A percentile compares a stretch with the other conserved stretches of the same genome.
These are phyloP conservation scores for Styphnolobium japonicum DNA, from an alignment of 306 rosid genomes.

Conservation along the genomic window DNA sequence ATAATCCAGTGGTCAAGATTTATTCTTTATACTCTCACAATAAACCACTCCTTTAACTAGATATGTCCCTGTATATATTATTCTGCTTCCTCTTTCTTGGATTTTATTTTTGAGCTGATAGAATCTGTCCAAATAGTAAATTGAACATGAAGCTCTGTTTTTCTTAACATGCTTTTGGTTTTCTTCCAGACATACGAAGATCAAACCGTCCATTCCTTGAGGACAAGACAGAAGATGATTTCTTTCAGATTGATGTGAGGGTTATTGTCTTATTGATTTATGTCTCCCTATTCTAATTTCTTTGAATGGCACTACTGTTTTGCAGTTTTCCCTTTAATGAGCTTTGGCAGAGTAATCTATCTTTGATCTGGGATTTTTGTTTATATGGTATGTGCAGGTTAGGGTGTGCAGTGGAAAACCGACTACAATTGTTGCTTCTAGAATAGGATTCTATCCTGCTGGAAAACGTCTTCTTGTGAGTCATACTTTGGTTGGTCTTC, in stretches of 20 bases:
- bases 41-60: no score
- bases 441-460: conserved; percentile 89
- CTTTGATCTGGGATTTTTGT: conserved; percentile 12
- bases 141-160: not conserved
- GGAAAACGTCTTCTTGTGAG: conserved; percentile 72
- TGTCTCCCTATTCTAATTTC: not conserved
- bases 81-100: no score
- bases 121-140: no score
- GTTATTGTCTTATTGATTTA: not conserved
- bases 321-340: not conserved
- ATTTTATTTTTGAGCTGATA: no score
- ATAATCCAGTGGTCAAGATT: no score
- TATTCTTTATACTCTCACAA: no score
- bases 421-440: conserved; percentile 76
- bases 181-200: conserved; percentile 76
- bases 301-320: not conserved
- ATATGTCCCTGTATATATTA: no score
- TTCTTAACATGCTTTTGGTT: conserved; percentile 4
- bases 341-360: conserved; percentile 5
- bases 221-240: conserved; percentile 83
- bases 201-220: conserved; percentile 86
- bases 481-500: conserved; percentile 79
- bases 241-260: conserved; percentile 93
- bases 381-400: conserved; percentile 50
- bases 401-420: conserved; percentile 96